Evolutionary conservation across 805 yeast species (phyloP), one percentile per base, ranked within the genome.

Genomic region (Metschnikowia amazonensis): DNA sequence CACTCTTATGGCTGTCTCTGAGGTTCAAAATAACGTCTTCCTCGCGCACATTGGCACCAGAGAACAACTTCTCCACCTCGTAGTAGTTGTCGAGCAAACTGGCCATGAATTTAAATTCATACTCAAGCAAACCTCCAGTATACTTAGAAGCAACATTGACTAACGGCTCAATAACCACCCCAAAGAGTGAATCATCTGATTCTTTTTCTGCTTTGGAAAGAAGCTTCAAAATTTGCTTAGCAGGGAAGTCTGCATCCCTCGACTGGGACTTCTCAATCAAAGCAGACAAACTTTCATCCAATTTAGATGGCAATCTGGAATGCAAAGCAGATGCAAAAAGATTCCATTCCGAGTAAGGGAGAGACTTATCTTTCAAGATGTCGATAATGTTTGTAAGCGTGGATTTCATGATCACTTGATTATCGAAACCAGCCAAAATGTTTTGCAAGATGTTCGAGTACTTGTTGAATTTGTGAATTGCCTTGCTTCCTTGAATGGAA

Each of bases 331-430:
- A 88, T 30, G 85, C 80, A 56, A 84, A 86, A 58, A 80, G 77
- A 46, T 67, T 70, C 99, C 99, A 94, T 72, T 89, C 96, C 29
- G 95, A 85, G 67, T 81, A 94, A 42, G 99, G 99, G 60, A 94
- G 76, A 49, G 84, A 82, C 40, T 82, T 84, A 60, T 89, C 80
- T 62, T 85, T 80, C 68, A 95, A 74, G 13, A 86, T 82, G 45
- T 77, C 82, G 50, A 86, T 77, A 58, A 90, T 73, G 49, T 76
- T 81, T 59, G 81, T 80, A 59, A 94, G 77, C 27, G 97, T 85
- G 13, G 86, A 74, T 57, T 83, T 84, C 95, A 94, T 81, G 51
- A 90, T 87, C 53, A 89, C 95, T 72, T 92, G 98, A 70, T 94
- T 92, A 65, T 95, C 99, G 59, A 79, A 94, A 53, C 99, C 99